A percentile compares a stretch with the other conserved stretches of the same genome.
Evolutionary conservation across 352 stramenopile species (phyloP).

Genomic region (Globisporangium middletonii): DNA sequence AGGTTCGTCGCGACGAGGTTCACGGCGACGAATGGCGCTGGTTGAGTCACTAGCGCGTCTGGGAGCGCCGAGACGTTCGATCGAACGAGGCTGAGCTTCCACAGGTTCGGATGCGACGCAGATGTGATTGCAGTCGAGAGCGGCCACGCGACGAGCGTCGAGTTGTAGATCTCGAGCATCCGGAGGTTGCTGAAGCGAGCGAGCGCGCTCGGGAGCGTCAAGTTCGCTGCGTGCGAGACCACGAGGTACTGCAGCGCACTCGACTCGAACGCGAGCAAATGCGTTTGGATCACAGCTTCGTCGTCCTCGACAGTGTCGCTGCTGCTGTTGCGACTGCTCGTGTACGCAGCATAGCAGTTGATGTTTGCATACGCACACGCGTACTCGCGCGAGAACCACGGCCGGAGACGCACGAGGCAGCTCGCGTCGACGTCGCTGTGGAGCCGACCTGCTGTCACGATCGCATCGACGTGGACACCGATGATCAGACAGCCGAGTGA

Average conservation of each 20-base stretch:
- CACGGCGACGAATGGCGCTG: background rate
- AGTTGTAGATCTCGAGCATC: conserved; percentile 17
- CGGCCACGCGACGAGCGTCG: conserved; percentile 13
- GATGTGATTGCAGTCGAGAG: conserved; percentile 4
- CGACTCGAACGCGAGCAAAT: background rate
- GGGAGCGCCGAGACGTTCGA: background rate
- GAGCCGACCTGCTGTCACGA: background rate
- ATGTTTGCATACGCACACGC: conserved; percentile 14
- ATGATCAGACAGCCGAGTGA: background rate
- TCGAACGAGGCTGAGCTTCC: background rate
- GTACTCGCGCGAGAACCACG: conserved; percentile 16
- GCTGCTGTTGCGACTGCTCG: background rate
- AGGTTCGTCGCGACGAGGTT: conserved; percentile 4
- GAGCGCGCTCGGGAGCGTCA: conserved; percentile 7
- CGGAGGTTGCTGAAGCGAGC: conserved; percentile 9
- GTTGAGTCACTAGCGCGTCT: background rate
- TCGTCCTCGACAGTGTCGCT: background rate
- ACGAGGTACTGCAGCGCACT: conserved; percentile 8
- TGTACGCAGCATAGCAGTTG: conserved; percentile 11
- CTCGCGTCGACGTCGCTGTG: background rate
- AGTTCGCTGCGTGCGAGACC: conserved; percentile 10
- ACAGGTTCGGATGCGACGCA: background rate
- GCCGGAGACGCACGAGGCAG: conserved; percentile 1
- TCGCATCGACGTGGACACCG: background rate
- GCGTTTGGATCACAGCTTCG: background rate